Percentiles rank a stretch among this genome's conserved stretches.
Conservation (phyloP, 2,329 filamentous ascomycete genomes). For the Monosporascus cannonballus region DNA sequence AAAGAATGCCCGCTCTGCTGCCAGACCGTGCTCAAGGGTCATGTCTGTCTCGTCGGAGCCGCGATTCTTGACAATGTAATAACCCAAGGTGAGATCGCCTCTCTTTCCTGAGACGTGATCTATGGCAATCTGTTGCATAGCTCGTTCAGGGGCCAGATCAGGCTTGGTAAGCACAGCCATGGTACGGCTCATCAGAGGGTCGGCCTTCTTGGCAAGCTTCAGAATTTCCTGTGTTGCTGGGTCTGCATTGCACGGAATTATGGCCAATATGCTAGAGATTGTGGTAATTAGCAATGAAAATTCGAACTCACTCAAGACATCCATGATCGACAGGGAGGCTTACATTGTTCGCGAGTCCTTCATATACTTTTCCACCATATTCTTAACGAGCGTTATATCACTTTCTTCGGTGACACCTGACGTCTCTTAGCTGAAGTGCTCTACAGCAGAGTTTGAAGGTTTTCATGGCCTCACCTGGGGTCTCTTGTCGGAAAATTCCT, state of each 20-base stretch:
- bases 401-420: slow-evolving; percentile 35
- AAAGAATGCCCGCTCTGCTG: slow-evolving; percentile 33
- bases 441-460: not conserved
- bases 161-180: slow-evolving; percentile 40
- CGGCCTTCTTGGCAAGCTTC: slow-evolving; percentile 28
- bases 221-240: slow-evolving; percentile 33
- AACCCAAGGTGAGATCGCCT: slow-evolving; percentile 37
- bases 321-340: slow-evolving; percentile 1
- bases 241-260: slow-evolving; percentile 32
- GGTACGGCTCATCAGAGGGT: slow-evolving; percentile 22
- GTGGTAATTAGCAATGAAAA: not conserved
- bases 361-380: slow-evolving; percentile 44
- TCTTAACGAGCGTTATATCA: slow-evolving; percentile 39
- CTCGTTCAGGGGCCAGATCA: slow-evolving; percentile 43
- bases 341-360: slow-evolving; percentile 39
- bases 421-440: not conserved
- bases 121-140: slow-evolving; percentile 30
- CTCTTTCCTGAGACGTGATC: slow-evolving; percentile 36
- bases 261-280: slow-evolving; percentile 20
- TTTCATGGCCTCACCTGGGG: slow-evolving; percentile 22
- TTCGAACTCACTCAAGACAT: not conserved
- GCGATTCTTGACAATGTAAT: slow-evolving; percentile 43
- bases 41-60: slow-evolving; percentile 34
- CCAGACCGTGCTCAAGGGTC: slow-evolving; percentile 24
- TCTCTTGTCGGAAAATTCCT: slow-evolving; percentile 41